Evolutionary conservation across 1,139 yeast genomes (phyloP).

Genomic region (Pichia sp.): DNA sequence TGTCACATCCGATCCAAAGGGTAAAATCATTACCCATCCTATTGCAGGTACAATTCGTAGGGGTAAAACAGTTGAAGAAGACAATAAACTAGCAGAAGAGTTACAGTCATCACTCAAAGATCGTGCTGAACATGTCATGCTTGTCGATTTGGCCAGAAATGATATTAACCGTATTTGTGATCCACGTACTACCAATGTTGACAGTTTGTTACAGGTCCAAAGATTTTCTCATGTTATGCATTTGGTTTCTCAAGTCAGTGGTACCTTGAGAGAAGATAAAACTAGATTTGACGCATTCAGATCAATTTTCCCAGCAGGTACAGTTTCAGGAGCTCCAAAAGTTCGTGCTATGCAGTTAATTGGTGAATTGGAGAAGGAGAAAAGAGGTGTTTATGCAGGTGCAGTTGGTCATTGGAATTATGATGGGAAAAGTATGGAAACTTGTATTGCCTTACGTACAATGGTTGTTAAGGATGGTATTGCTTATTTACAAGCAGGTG

Average conservation of each 20-base stretch:
- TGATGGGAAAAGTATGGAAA: constrained; percentile 88
- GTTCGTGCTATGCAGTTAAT: constrained; percentile 94
- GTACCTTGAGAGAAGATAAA: constrained; percentile 73
- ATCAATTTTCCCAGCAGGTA: constrained; percentile 97
- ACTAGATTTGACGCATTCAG: constrained; percentile 94
- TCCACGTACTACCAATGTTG: constrained; percentile 77
- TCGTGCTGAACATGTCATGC: constrained; percentile 96
- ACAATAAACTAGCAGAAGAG: constrained; percentile 69
- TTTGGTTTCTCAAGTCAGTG: constrained; percentile 89
- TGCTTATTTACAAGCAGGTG: constrained; percentile 96
- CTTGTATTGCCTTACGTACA: constrained; percentile 94
- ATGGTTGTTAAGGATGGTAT: constrained; percentile 89
- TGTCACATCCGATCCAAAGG: constrained; percentile 67
- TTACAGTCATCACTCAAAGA: constrained; percentile 79
- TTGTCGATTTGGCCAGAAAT: constrained; percentile 93
- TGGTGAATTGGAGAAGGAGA: constrained; percentile 81
- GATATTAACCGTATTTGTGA: constrained; percentile 93
- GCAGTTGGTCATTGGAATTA: constrained; percentile 99
- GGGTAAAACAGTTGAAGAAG: constrained; percentile 87
- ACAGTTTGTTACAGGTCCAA: constrained; percentile 80
- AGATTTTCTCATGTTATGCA: constrained; percentile 98
- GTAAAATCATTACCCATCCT: constrained; percentile 85
- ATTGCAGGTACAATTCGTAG: constrained; percentile 94
- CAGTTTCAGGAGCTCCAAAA: constrained; percentile 97
- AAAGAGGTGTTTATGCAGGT: constrained; percentile 96